These are phyloP conservation scores for Diphasiastrum complanatum DNA, from an alignment of 83 land plant genomes.

Conservation along the genomic window DNA sequence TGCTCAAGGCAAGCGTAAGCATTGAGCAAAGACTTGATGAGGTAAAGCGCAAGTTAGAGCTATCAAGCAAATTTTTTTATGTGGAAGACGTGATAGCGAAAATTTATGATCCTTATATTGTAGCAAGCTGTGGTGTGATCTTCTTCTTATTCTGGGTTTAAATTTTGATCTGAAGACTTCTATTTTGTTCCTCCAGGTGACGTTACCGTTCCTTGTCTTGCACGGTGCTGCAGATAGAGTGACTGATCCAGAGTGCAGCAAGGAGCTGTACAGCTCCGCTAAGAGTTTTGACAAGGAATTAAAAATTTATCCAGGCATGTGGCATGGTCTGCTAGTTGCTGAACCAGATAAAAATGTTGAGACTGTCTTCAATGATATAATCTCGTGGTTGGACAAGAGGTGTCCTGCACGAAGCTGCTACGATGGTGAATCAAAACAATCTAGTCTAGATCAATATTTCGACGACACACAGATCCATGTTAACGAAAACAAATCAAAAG, in stretches of 20 bases:
- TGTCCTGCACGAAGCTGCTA: conserved; percentile 12
- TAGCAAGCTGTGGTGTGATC: neutral
- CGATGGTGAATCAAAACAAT: no score
- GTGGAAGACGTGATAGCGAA: neutral
- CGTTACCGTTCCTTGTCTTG: conserved; percentile 28
- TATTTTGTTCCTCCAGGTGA: conserved; percentile 31
- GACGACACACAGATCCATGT: no score
- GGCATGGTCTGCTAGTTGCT: conserved; percentile 37
- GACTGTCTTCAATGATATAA: conserved; percentile 29
- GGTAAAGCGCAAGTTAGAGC: conserved; percentile 21
- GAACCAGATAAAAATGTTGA: conserved; percentile 36
- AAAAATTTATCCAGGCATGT: conserved; percentile 36
- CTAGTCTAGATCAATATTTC: no score
- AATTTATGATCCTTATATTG: neutral
- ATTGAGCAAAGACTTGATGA: conserved; percentile 49
- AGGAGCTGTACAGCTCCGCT: conserved; percentile 21
- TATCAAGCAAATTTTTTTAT: neutral
- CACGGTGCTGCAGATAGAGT: conserved; percentile 36
- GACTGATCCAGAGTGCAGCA: conserved; percentile 29
- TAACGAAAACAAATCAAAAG: no score
- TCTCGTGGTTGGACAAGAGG: conserved; percentile 35
- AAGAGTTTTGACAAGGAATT: conserved; percentile 35
- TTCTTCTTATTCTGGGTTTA: neutral
- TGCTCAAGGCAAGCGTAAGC: conserved; percentile 48
- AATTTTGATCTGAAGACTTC: neutral